A percentile compares a stretch with the other conserved stretches of the same genome.
Evolutionary conservation across 192 early-diverging fungal genomes (phyloP).

Genomic region (Dispira parvispora): DNA sequence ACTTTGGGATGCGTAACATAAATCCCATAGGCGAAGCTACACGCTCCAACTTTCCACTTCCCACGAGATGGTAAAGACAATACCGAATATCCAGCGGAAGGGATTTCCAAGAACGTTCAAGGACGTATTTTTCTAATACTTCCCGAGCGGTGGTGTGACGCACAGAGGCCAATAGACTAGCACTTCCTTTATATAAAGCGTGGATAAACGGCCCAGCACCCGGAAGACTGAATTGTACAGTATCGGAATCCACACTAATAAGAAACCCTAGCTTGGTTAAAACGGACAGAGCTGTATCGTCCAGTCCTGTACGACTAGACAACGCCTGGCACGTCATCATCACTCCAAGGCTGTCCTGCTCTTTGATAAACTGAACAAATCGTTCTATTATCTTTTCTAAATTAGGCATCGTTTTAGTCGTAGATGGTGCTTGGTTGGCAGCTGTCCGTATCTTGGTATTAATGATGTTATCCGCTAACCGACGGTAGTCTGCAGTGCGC

Average conservation of each 20-base stretch:
- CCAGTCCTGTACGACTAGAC: background rate
- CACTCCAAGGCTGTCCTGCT: no score
- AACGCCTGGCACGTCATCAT: no score
- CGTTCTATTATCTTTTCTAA: no score
- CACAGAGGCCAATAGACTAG: background rate
- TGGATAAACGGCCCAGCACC: background rate
- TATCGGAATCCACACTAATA: slow-evolving; percentile 1
- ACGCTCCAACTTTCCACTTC: background rate
- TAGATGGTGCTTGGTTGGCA: no score
- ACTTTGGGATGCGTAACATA: background rate
- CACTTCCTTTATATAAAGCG: background rate
- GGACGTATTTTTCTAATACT: background rate
- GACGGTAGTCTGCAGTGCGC: background rate
- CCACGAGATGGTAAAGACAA: background rate
- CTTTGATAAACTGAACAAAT: no score
- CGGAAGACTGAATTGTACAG: background rate
- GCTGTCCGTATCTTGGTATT: no score
- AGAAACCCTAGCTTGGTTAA: background rate
- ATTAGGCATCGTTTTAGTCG: no score
- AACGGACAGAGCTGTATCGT: background rate
- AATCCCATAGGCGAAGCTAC: background rate
- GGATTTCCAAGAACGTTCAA: no score
- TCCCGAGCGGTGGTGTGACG: background rate
- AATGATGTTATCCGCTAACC: background rate
- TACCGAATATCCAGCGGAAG: background rate